These are phyloP conservation scores for Drechslerella dactyloides DNA, from an alignment of 2,329 filamentous ascomycete species.

Conservation along the genomic window DNA sequence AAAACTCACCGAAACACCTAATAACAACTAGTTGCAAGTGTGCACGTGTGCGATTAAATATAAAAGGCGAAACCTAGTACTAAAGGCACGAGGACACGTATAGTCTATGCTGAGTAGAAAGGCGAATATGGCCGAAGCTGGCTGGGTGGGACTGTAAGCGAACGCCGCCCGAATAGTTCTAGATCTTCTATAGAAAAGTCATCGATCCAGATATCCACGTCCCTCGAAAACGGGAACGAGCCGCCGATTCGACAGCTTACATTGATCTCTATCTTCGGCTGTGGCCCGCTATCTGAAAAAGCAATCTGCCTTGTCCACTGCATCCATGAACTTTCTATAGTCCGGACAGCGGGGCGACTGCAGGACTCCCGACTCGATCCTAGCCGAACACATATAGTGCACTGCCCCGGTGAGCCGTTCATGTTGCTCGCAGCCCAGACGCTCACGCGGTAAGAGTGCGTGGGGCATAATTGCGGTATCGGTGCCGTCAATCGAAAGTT, in stretches of 20 bases:
- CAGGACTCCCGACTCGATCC: background rate
- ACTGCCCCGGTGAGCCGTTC: background rate
- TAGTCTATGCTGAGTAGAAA: background rate
- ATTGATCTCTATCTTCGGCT: background rate
- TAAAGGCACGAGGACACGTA: background rate
- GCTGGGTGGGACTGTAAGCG: background rate
- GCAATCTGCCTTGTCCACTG: background rate
- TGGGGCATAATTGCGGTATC: background rate
- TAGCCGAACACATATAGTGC: background rate
- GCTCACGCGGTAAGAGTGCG: background rate
- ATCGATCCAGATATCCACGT: conserved; percentile 1
- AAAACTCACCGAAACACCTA: too few species aligned
- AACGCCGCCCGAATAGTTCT: background rate
- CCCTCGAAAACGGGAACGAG: background rate
- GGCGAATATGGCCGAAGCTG: too few species aligned
- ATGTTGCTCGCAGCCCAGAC: background rate
- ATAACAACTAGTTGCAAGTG: too few species aligned
- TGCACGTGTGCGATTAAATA: too few species aligned
- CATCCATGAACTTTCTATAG: background rate
- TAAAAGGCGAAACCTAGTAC: too few species aligned
- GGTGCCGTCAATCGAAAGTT: background rate
- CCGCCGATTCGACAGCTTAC: background rate
- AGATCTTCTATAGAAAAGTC: background rate
- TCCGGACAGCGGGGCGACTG: background rate
- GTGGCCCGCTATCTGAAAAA: background rate